Conservation (phyloP, 2,329 filamentous ascomycete species). For the Botryotinia calthae region DNA sequence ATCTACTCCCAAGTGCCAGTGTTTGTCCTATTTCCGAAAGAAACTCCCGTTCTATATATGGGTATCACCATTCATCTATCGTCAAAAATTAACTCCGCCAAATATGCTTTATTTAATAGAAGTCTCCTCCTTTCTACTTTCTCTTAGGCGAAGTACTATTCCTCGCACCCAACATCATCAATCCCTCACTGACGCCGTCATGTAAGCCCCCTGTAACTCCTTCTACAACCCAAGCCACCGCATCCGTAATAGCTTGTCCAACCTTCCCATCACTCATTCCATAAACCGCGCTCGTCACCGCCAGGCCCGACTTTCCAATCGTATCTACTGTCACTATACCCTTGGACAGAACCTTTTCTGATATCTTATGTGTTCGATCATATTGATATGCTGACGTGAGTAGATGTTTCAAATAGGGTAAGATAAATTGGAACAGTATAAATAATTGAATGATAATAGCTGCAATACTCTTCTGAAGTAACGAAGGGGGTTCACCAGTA, state of each 20-base stretch:
- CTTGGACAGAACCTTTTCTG: slow-evolving; percentile 53
- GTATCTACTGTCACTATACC: slow-evolving; percentile 53
- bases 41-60: slow-evolving; percentile 11
- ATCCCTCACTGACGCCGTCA: slow-evolving; percentile 58
- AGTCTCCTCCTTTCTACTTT: slow-evolving; percentile 15
- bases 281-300: slow-evolving; percentile 53
- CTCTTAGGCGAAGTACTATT: slow-evolving; percentile 8
- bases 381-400: slow-evolving; percentile 56
- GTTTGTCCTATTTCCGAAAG: not conserved
- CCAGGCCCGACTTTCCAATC: slow-evolving; percentile 51
- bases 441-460: slow-evolving; percentile 57
- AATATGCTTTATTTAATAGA: slow-evolving; percentile 1
- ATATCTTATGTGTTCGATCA: slow-evolving; percentile 65
- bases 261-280: slow-evolving; percentile 63
- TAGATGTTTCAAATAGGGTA: slow-evolving; percentile 59
- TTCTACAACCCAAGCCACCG: slow-evolving; percentile 60
- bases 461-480: slow-evolving; percentile 59
- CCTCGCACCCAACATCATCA: slow-evolving; percentile 45
- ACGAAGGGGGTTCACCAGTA: slow-evolving; percentile 41
- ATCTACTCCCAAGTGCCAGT: not conserved
- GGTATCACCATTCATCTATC: slow-evolving; percentile 22
- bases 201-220: slow-evolving; percentile 65
- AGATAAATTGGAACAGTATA: slow-evolving; percentile 56
- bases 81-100: not conserved
- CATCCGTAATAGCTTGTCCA: slow-evolving; percentile 55